Base-by-base conservation (phyloP, 1,284 basidiomycete species). In the Ceratobasidium sp. region DNA sequence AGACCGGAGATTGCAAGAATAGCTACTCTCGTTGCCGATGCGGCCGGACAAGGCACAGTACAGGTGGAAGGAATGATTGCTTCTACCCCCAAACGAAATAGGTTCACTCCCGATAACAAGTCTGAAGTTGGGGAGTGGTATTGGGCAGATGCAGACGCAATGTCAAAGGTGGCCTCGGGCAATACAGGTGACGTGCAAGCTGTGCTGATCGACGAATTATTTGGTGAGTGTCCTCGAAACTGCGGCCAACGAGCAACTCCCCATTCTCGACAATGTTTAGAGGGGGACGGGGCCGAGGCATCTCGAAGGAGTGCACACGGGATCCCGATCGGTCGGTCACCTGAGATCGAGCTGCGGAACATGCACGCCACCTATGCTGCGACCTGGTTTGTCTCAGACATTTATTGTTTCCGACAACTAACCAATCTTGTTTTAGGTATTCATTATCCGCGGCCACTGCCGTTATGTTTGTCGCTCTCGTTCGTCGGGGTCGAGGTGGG, bases 281-380 rank as follows among this genome's bases (percentile, higher is more conserved):
- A 94, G 82, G 94, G 95, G 75, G 89, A 94, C 81, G 88, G 90
- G 60, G 89, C 91, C 67, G 89, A 96, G 80, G 92, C 90, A 49
- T 84, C 88, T 17, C 84, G 87, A 47, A 87, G 89, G 75, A 83
- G 97, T 47, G 84, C 87, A 6, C 90, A 90, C 77, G 97, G 97
- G 39, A 86, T 92, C 53, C 98, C 97, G 0, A 87, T 99, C 51
- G 97, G 98, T 35, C 89, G 96, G 69, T 85, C 92, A 31, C 90
- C 96, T 1, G 90, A 90, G 3, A 92, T 99, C 56, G 95, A 99
- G 82, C 85, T 99, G 66, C 89, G 98, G 54, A 99, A 99, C 84
- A 91, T 96, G 75, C 97, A 99, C 86, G 88, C 95, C 10, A 97
- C 96, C 6, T 99, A 99, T 83, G 95, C 97, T 6, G 89, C 93